A percentile compares a stretch with the other conserved stretches of the same genome.
Conservation (phyloP, 2,329 filamentous ascomycete genomes). For the Microdochium trichocladiopsis region DNA sequence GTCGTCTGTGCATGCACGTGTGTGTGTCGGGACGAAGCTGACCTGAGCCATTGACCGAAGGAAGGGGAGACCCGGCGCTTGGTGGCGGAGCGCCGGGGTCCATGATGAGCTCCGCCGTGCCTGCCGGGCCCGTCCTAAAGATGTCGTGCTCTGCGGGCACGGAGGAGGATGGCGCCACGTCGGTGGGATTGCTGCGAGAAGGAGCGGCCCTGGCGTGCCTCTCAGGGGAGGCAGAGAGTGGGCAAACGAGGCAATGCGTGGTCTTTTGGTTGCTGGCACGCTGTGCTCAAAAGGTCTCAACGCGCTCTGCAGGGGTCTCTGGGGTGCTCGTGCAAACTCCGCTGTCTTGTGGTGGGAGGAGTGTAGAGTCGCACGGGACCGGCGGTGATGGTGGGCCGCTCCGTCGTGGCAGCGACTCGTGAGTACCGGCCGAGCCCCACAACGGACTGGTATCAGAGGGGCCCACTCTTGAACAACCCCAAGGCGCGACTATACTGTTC, state of each 20-base stretch:
- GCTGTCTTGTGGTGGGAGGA: background rate
- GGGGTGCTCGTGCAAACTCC: background rate
- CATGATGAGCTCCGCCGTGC: background rate
- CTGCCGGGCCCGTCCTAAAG: background rate
- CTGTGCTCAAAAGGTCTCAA: too few relatives aligned
- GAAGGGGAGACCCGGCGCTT: background rate
- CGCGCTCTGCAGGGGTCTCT: background rate
- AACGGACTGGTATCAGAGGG: background rate
- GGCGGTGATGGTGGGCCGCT: background rate
- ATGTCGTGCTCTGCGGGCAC: too few relatives aligned
- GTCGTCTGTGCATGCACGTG: background rate
- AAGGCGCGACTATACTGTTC: too few relatives aligned
- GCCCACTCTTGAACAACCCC: background rate
- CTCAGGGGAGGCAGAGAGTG: too few relatives aligned
- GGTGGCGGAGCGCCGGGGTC: background rate
- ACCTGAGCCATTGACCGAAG: background rate
- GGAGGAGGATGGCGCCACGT: too few relatives aligned
- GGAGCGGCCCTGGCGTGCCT: too few relatives aligned
- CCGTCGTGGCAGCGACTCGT: too few relatives aligned
- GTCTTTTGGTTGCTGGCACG: too few relatives aligned
- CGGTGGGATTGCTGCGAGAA: too few relatives aligned
- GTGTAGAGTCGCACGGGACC: background rate
- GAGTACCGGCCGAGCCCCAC: background rate
- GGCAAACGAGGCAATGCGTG: too few relatives aligned
- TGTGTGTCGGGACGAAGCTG: background rate